Evolutionary conservation across 1,284 basidiomycete genomes (phyloP).

Genomic region (Ustilago sp.): DNA sequence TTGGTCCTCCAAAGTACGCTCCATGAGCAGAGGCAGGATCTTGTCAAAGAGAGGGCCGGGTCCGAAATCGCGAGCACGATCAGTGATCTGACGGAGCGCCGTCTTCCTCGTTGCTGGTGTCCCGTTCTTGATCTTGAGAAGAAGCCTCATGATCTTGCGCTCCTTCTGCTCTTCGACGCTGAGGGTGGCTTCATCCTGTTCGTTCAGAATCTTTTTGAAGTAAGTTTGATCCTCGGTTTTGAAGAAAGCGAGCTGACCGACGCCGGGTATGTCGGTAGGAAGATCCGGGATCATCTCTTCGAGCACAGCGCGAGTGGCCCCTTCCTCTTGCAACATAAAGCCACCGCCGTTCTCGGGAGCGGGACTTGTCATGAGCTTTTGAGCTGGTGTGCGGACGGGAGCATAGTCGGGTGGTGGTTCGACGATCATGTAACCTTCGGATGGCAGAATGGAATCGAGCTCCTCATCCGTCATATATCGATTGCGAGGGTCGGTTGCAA

Average conservation of each 20-base stretch:
- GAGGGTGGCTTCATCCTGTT: conserved; percentile 85
- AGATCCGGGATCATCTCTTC: conserved; percentile 89
- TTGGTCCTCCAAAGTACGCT: conserved; percentile 97
- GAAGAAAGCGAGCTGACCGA: conserved; percentile 96
- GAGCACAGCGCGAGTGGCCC: conserved; percentile 84
- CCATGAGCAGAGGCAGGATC: conserved; percentile 98
- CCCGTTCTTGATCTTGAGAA: conserved; percentile 99
- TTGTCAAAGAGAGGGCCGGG: conserved; percentile 99
- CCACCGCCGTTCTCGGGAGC: conserved; percentile 78
- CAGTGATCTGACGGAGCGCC: conserved; percentile 97
- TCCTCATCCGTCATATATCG: conserved; percentile 95
- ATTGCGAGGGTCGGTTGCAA: conserved; percentile 82
- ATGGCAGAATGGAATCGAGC: conserved; percentile 88
- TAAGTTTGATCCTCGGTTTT: conserved; percentile 98
- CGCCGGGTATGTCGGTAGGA: conserved; percentile 98
- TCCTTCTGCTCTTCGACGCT: conserved; percentile 99
- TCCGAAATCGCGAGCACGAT: conserved; percentile 98
- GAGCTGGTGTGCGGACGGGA: conserved; percentile 79
- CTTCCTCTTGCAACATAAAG: conserved; percentile 96
- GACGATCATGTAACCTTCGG: conserved; percentile 89
- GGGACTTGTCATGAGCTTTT: conserved; percentile 76
- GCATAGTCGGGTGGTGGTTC: conserved; percentile 94
- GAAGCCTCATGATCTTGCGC: conserved; percentile 98
- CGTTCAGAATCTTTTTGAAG: conserved; percentile 94
- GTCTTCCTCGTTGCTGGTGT: conserved; percentile 98